Evolutionary conservation across 2,329 filamentous ascomycete genomes (phyloP), one percentile per base, ranked within the genome.

Genomic region (Alternaria conjuncta): DNA sequence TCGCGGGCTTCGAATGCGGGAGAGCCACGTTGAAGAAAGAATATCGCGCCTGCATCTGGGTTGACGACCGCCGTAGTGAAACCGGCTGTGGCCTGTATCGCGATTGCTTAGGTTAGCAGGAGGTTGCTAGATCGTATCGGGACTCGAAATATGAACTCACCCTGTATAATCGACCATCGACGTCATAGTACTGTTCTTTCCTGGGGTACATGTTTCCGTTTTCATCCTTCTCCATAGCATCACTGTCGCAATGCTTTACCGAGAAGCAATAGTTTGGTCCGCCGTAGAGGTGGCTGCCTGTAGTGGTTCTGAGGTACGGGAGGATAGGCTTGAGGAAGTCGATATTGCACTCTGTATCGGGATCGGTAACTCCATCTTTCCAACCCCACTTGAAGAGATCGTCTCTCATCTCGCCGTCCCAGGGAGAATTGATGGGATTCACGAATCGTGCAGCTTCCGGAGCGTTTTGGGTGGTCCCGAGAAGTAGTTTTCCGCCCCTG

Each of bases 191-290:
- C 30, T 62, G 60, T 2, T 18, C 9, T 0, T 1, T 4, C 5
- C 10, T 4, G 2, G 28, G 21, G 23, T 49, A 55, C 2, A 62
- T 9, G 13, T 36, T n/a, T 15, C 60, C 55, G 15, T 43, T 21
- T 2, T 12, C 3, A 18, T 58, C 43, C 8, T 13, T 56, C 10
- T 47, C 28, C 8, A 50, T 32, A 3, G 25, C n/a, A 11, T 54
- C 30, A 2, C 45, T 25, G 20, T 32, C 15, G 6, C n/a, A 25
- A 32, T 61, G 58, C n/a, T n/a, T 7, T 12, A 50, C 13, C 1
- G 43, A 44, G 23, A 50, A 50, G 26, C 58, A 61, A 20, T 44
- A 26, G n/a, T 57, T 62, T 9, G 55, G 47, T 28, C 55, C 55
- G 8, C 60, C 60, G 11, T 47, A 2, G 1, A n/a, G 15, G 5